phyloP scores from a whole-genome alignment of 805 yeast genomes.

The Yamadazyma paraphyllophila region DNA sequence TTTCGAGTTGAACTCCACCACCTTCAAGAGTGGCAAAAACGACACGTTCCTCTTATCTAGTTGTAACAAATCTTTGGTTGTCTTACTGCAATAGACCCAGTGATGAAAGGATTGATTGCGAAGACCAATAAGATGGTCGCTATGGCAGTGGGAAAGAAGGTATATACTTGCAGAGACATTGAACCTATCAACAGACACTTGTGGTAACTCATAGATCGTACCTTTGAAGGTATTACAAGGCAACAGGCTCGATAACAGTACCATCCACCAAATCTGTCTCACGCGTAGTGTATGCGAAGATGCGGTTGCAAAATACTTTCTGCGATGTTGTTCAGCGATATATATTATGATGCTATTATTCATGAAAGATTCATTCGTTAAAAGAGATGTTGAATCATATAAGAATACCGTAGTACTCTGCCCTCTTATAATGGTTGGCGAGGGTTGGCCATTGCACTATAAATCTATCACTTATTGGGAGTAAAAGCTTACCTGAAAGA shows the following conservation, averaged over 20 bases:
- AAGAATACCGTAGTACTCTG: slow-evolving; percentile 77
- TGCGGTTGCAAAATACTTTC: slow-evolving; percentile 1
- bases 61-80: slow-evolving; percentile 24
- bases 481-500: slow-evolving; percentile 67
- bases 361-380: too few relatives aligned
- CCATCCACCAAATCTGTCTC: not conserved
- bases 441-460: slow-evolving; percentile 87
- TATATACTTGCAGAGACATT: slow-evolving; percentile 22
- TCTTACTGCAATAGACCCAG: slow-evolving; percentile 45
- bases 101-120: slow-evolving; percentile 37
- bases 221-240: slow-evolving; percentile 37
- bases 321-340: not conserved
- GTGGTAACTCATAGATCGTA: slow-evolving; percentile 46
- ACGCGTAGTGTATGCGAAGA: slow-evolving; percentile 12
- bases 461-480: slow-evolving; percentile 73
- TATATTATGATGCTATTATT: too few relatives aligned
- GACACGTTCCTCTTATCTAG: slow-evolving; percentile 17
- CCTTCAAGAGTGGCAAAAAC: slow-evolving; percentile 19
- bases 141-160: slow-evolving; percentile 52
- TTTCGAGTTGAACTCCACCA: slow-evolving; percentile 20
- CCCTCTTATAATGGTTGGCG: slow-evolving; percentile 47
- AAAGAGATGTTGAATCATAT: slow-evolving; percentile 38
- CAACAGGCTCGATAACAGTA: not conserved
- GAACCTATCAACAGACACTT: slow-evolving; percentile 39
- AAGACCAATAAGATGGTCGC: slow-evolving; percentile 54